These are phyloP conservation scores for Plasmodium inui DNA, from an alignment of 169 alveolate species.

Conservation along the genomic window DNA sequence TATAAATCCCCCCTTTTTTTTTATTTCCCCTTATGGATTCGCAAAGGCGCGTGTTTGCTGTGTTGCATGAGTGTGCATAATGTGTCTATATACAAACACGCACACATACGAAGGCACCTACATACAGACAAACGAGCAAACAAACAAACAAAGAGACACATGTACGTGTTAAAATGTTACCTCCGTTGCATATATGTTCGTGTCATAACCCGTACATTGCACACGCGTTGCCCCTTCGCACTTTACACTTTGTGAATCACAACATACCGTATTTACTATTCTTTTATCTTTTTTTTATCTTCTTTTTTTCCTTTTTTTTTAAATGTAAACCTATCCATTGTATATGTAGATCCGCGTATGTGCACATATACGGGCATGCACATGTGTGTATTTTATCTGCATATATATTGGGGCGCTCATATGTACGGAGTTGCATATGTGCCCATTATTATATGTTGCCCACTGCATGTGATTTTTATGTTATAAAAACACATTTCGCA, in stretches of 20 bases:
- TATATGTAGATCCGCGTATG: not conserved
- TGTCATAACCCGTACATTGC: not conserved
- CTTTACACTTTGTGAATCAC: not conserved
- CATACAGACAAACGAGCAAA: not conserved
- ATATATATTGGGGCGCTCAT: not conserved
- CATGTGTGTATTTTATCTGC: not conserved
- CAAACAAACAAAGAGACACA: not conserved
- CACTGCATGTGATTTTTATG: not conserved
- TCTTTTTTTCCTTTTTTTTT: conserved; percentile 4
- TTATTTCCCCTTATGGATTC: not conserved
- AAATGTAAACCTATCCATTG: conserved; percentile 2
- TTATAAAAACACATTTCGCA: not conserved
- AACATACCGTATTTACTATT: not conserved
- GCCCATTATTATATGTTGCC: not conserved
- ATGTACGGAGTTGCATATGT: conserved; percentile 2
- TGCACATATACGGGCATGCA: not conserved
- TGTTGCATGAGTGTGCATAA: not conserved
- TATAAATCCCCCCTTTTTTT: not conserved
- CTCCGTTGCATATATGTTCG: not conserved
- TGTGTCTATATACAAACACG: not conserved
- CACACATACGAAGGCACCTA: too few relatives aligned
- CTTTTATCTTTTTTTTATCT: not conserved
- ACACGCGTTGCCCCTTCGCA: not conserved
- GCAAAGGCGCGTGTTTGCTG: not conserved
- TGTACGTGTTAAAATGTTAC: not conserved